phyloP scores from a whole-genome alignment of 805 yeast species.

The Candida coquimbonensis region DNA sequence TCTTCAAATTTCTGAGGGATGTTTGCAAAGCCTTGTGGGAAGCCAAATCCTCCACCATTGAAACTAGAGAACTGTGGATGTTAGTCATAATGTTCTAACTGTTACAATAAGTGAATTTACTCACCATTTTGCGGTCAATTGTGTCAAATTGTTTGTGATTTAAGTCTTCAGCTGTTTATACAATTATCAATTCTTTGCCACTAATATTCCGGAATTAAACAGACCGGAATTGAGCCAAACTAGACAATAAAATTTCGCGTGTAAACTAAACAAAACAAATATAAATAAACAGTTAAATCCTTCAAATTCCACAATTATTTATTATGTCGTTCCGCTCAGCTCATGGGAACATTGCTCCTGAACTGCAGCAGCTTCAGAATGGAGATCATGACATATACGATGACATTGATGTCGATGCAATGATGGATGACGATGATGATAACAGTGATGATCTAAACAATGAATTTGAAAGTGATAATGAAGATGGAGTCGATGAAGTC shows the following conservation, averaged over 20 bases:
- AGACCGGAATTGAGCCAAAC: neutral
- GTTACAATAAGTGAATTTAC: neutral
- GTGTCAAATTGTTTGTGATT: neutral
- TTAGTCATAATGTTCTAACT: too few species aligned
- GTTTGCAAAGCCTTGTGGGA: slow-evolving; percentile 21
- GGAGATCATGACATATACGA: slow-evolving; percentile 12
- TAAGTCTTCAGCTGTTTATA: neutral
- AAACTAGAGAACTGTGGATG: slow-evolving; percentile 30
- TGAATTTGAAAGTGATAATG: slow-evolving; percentile 2
- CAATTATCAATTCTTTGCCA: neutral
- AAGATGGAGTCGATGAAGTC: slow-evolving; percentile 21
- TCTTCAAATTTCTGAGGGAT: slow-evolving; percentile 62
- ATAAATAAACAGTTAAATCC: too few species aligned
- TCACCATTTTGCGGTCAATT: neutral
- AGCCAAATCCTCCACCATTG: slow-evolving; percentile 19
- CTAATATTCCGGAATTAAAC: neutral
- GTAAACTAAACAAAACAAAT: too few species aligned
- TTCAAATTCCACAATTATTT: too few species aligned
- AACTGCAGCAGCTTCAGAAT: slow-evolving; percentile 1
- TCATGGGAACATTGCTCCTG: neutral
- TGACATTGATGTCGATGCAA: slow-evolving; percentile 27
- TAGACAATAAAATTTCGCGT: neutral
- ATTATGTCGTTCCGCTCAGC: too few species aligned
- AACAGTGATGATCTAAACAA: too few species aligned
- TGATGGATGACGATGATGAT: slow-evolving; percentile 10